Conservation (phyloP, 1,284 basidiomycete genomes). For the Ustilago trichophora region DNA sequence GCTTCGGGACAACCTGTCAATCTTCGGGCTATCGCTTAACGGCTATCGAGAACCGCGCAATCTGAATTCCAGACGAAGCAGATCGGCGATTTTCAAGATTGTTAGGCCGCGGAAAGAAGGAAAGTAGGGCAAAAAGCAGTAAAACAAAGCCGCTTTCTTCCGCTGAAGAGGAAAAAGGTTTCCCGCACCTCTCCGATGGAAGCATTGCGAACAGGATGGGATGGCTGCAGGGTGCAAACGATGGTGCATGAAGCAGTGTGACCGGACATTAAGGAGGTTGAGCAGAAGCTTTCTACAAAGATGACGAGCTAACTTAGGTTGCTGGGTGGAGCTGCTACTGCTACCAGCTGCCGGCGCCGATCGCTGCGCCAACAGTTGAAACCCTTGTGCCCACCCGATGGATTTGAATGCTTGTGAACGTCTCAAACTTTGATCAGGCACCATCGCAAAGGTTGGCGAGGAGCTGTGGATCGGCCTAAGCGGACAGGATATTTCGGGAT, state of each 20-base stretch:
- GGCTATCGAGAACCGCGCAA: not conserved
- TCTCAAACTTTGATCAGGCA: too few relatives aligned
- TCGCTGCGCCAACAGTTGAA: slow-evolving; percentile 5
- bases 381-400: too few relatives aligned
- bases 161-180: not conserved
- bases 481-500: not conserved
- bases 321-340: not conserved
- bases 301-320: too few relatives aligned
- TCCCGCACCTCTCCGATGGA: slow-evolving; percentile 16
- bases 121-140: too few relatives aligned
- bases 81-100: slow-evolving; percentile 9
- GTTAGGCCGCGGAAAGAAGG: slow-evolving; percentile 8
- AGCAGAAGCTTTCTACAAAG: too few relatives aligned
- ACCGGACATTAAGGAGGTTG: not conserved
- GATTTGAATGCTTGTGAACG: too few relatives aligned
- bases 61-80: not conserved
- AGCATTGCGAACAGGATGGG: not conserved
- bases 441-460: too few relatives aligned
- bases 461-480: too few relatives aligned
- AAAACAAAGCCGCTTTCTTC: slow-evolving; percentile 35
- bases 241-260: slow-evolving; percentile 4
- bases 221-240: slow-evolving; percentile 12
- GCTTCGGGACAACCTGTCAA: slow-evolving; percentile 23
- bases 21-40: not conserved
- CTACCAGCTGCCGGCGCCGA: slow-evolving; percentile 20